Conservation (phyloP, 192 early-diverging fungal genomes). For the Phlyctochytrium planicorne region DNA sequence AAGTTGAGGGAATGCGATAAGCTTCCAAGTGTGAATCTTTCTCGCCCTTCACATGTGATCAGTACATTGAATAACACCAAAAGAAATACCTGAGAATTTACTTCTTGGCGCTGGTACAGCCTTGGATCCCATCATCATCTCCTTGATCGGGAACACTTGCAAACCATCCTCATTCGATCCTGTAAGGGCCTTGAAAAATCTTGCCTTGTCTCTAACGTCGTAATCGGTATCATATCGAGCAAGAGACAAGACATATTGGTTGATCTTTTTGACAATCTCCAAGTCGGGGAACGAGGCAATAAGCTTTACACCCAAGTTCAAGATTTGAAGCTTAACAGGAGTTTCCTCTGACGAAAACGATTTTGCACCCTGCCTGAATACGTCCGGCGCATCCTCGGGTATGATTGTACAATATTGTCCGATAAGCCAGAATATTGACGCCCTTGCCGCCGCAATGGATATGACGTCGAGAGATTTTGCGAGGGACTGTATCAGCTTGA, state of each 20-base stretch:
- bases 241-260: conserved; percentile 79
- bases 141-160: conserved; percentile 51
- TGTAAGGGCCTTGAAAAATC: conserved; percentile 67
- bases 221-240: conserved; percentile 88
- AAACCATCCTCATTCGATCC: conserved; percentile 29
- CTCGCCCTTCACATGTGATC: conserved; percentile 23
- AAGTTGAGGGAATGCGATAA: conserved; percentile 46
- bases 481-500: conserved; percentile 37
- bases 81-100: conserved; percentile 18
- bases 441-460: conserved; percentile 71
- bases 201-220: conserved; percentile 86
- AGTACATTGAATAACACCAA: neutral
- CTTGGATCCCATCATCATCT: conserved; percentile 54
- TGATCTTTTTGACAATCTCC: conserved; percentile 37
- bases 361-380: conserved; percentile 74
- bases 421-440: conserved; percentile 84
- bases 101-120: conserved; percentile 25
- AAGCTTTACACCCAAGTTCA: conserved; percentile 78
- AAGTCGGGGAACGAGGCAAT: conserved; percentile 24
- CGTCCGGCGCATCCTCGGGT: conserved; percentile 72
- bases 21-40: conserved; percentile 39
- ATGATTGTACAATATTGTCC: conserved; percentile 72
- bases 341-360: conserved; percentile 51
- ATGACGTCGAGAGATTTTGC: conserved; percentile 63
- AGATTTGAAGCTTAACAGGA: conserved; percentile 77